Percentiles rank a stretch among this genome's conserved stretches.
phyloP scores from a whole-genome alignment of 2,329 filamentous ascomycete genomes.

The Stemphylium vesicarium region DNA sequence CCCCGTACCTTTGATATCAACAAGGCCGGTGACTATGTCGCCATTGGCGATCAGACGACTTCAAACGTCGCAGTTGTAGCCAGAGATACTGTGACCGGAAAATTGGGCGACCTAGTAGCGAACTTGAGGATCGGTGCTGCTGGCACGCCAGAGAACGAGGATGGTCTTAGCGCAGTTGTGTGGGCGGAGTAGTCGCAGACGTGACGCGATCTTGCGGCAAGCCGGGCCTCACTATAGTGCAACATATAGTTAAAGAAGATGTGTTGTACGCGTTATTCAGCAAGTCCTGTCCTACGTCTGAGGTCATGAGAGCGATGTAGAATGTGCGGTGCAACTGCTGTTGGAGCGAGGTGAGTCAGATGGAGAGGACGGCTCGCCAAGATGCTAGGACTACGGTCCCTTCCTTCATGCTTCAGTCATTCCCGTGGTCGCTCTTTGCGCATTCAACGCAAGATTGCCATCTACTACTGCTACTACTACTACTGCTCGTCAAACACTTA shows the following conservation, averaged over 20 bases:
- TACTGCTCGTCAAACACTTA: too few species aligned
- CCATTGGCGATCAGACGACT: constrained; percentile 42
- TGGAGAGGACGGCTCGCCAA: constrained; percentile 6
- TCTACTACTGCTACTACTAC: background rate
- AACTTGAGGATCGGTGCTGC: constrained; percentile 34
- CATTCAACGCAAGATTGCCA: background rate
- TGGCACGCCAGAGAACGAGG: constrained; percentile 39
- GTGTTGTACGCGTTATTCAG: too few species aligned
- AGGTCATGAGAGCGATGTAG: background rate
- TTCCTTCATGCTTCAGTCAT: too few species aligned
- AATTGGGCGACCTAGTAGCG: constrained; percentile 32
- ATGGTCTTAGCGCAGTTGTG: constrained; percentile 44
- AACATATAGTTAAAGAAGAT: too few species aligned
- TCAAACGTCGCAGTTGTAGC: constrained; percentile 42
- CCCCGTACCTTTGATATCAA: constrained; percentile 47
- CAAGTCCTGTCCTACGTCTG: background rate
- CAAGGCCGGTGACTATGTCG: constrained; percentile 39
- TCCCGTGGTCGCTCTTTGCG: background rate
- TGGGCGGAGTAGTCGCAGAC: constrained; percentile 37
- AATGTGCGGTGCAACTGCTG: background rate
- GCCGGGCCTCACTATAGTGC: background rate
- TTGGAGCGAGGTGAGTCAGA: background rate
- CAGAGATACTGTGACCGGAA: constrained; percentile 36
- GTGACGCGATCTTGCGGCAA: background rate
- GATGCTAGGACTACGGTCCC: constrained; percentile 2